phyloP scores from a whole-genome alignment of 2,329 filamentous ascomycete genomes.

The Magnaporthiopsis rhizophila region DNA sequence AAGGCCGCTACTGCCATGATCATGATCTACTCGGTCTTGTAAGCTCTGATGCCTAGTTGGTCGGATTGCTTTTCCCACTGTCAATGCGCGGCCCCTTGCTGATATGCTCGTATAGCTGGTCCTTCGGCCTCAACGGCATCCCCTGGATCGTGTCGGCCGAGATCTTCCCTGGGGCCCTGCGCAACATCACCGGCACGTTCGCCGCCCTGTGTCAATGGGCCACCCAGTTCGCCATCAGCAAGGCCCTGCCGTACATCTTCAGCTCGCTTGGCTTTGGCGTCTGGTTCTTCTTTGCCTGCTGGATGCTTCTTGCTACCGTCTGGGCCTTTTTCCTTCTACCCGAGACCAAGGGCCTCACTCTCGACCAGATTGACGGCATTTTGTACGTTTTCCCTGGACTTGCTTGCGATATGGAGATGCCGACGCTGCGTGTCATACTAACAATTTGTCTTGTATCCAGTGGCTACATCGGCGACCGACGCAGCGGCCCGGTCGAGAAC shows the following conservation, averaged over 20 bases:
- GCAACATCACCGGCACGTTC: slow-evolving; percentile 32
- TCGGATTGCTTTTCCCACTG: no score
- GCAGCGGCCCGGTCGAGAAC: background rate
- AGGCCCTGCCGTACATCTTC: slow-evolving; percentile 36
- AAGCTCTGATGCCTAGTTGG: background rate
- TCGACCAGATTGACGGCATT: slow-evolving; percentile 41
- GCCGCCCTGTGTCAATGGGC: slow-evolving; percentile 33
- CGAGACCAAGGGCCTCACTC: slow-evolving; percentile 45
- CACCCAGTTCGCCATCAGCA: slow-evolving; percentile 35
- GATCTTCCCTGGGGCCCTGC: slow-evolving; percentile 34
- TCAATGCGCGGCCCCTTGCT: background rate
- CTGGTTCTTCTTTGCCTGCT: slow-evolving; percentile 49
- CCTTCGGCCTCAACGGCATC: slow-evolving; percentile 35
- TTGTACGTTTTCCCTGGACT: slow-evolving; percentile 9
- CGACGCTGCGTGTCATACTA: background rate
- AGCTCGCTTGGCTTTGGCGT: slow-evolving; percentile 37
- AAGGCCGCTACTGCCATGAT: slow-evolving; percentile 46
- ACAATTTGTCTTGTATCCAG: background rate
- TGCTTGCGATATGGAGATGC: background rate
- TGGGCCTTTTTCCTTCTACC: slow-evolving; percentile 45
- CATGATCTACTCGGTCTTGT: slow-evolving; percentile 44
- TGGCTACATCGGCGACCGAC: slow-evolving; percentile 5
- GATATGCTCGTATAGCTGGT: slow-evolving; percentile 21
- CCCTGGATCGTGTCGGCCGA: slow-evolving; percentile 37
- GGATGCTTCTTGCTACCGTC: slow-evolving; percentile 38